Percentiles rank a stretch among this genome's conserved stretches.
Evolutionary conservation across 371 early-diverging fungal genomes (phyloP).

Genomic region (Apophysomyces ossiformis): DNA sequence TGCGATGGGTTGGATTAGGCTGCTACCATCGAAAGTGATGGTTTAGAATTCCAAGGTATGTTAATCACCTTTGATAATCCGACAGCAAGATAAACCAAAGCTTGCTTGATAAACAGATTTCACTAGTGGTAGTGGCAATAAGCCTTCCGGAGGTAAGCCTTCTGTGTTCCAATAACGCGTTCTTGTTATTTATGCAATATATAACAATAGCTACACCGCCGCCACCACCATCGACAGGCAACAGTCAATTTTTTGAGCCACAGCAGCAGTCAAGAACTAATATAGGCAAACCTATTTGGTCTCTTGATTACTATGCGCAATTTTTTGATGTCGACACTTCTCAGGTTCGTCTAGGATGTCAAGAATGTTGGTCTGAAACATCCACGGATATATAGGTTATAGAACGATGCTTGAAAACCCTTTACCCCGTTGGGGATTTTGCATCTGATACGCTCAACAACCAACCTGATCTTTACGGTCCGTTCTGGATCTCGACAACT

Average conservation of each 20-base stretch:
- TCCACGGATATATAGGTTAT: conserved; percentile 55
- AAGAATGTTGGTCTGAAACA: conserved; percentile 82
- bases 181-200: conserved; percentile 10
- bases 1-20: conserved; percentile 28
- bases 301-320: conserved; percentile 83
- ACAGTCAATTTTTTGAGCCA: conserved; percentile 41
- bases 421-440: conserved; percentile 55
- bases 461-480: conserved; percentile 62
- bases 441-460: conserved; percentile 49
- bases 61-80: neutral
- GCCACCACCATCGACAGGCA: conserved; percentile 24
- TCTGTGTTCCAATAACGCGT: conserved; percentile 5
- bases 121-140: conserved; percentile 19
- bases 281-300: conserved; percentile 66
- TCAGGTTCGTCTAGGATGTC: conserved; percentile 78
- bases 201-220: conserved; percentile 27
- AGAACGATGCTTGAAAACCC: conserved; percentile 51
- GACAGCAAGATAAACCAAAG: neutral
- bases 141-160: conserved; percentile 18
- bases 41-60: conserved; percentile 56
- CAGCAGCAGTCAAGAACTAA: conserved; percentile 38
- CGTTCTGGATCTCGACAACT: conserved; percentile 96
- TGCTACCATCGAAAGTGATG: conserved; percentile 56
- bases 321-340: conserved; percentile 92
- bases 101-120: conserved; percentile 13